Evolutionary conservation across 2,329 filamentous ascomycete genomes (phyloP), one percentile per base, ranked within the genome.

Genomic region (Coniochaeta hoffmannii): DNA sequence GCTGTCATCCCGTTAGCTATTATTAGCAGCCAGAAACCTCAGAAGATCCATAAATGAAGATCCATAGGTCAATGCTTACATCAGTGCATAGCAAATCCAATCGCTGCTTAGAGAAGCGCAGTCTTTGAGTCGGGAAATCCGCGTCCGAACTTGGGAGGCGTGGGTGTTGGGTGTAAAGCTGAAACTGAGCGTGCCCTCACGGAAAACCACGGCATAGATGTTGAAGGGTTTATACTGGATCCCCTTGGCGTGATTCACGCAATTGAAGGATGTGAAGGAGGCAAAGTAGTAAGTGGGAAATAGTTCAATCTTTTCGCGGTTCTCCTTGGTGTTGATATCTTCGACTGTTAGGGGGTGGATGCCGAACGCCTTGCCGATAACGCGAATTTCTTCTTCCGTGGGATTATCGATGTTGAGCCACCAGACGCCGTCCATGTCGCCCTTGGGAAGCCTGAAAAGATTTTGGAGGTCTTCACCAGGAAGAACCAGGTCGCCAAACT

Each of bases 211-310:
- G 58, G 96, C 94, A 67, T 97, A 99, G 54, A 96, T 88, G 69
- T 97, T 96, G 75, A 96, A 90, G 0, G 94, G 92, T 65, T 96
- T 91, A 65, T 96, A 88, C 66, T 95, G 95, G 56, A 89, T 83
- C 59, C 89, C 86, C 63, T 89, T 87, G 62, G 95, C 88, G 61
- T 90, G 78, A 54, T 92, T 35, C 14, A 64, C 88, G 10, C 82
- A 74, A 63, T 84, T 88, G 76, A 97, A 99, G 1, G 92, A 96
- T 54, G 93, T 86, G 80, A 97, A 99, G 70, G 90, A 96, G 53
- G 96, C 90, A 70, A 99, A 97, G 73, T 99, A 99, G 75, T 99
- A 99, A 41, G 91, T 90, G 24, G 90, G 89, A 74, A 99, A 99
- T 24, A 99, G 80, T 72, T 99, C 94, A 55, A 99, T 96, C 77